Conservation (phyloP, 306 rosid species). For the Ormosia semicastrata region DNA sequence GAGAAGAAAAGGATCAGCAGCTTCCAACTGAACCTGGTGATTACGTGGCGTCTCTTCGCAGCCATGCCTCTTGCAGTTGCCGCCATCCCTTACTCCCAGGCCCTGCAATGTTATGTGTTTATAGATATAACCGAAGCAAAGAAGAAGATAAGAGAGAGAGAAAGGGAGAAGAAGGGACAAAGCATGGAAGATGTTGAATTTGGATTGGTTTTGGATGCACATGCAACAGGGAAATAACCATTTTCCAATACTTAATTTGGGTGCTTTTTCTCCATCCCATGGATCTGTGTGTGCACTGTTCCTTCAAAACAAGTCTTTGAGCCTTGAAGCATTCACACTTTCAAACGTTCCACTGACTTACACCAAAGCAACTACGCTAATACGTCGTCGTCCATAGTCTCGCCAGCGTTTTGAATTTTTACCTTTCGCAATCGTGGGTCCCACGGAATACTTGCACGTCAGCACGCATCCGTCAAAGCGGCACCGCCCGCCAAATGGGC, state of each 20-base stretch:
- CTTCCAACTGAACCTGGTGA: slow-evolving; percentile 53
- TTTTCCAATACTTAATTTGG: neutral
- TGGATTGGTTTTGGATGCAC: neutral
- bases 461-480: neutral
- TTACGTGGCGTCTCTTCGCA: slow-evolving; percentile 57
- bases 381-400: neutral
- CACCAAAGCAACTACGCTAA: no score
- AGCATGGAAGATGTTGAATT: no score
- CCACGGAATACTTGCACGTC: neutral
- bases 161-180: no score
- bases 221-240: neutral
- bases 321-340: no score
- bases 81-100: slow-evolving; percentile 8
- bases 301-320: no score
- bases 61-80: slow-evolving; percentile 42
- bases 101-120: no score
- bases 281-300: no score
- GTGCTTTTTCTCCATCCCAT: neutral
- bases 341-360: no score
- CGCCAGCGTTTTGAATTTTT: no score
- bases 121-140: neutral
- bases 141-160: no score
- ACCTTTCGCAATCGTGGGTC: neutral
- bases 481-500: neutral
- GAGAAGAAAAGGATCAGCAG: slow-evolving; percentile 43